These are phyloP conservation scores for Pseudofabraea citricarpa DNA, from an alignment of 2,329 filamentous ascomycete genomes.

Conservation along the genomic window DNA sequence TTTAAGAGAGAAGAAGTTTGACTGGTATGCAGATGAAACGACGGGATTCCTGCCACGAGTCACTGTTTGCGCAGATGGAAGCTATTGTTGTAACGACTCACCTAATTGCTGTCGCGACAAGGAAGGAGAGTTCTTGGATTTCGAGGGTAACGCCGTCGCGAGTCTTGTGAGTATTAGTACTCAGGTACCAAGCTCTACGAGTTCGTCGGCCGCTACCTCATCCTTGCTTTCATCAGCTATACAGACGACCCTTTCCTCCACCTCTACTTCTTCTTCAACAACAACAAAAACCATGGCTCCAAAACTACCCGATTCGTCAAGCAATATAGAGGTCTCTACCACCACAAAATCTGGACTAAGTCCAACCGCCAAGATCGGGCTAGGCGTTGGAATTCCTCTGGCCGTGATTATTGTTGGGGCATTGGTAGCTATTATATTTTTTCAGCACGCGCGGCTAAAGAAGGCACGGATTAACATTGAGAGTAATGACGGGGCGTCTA, in stretches of 20 bases:
- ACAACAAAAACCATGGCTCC: not conserved
- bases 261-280: not conserved
- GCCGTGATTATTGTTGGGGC: not conserved
- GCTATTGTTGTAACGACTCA: constrained; percentile 5
- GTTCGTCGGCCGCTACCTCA: not conserved
- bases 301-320: not conserved
- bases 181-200: not conserved
- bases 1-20: not conserved
- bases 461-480: too few relatives aligned
- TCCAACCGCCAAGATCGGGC: not conserved
- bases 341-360: not conserved
- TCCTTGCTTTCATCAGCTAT: not conserved
- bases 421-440: not conserved
- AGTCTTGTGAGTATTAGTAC: not conserved
- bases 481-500: too few relatives aligned
- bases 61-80: constrained; percentile 6
- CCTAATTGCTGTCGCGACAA: constrained; percentile 2
- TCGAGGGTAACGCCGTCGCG: not conserved
- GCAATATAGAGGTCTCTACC: not conserved
- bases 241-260: not conserved
- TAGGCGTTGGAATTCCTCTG: not conserved
- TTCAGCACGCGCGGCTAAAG: not conserved
- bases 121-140: constrained; percentile 1
- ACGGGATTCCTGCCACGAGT: constrained; percentile 1
- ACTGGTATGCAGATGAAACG: constrained; percentile 6